Evolutionary conservation across 176 grass and related monocot species (phyloP).

Genomic region (Lolium perenne): DNA sequence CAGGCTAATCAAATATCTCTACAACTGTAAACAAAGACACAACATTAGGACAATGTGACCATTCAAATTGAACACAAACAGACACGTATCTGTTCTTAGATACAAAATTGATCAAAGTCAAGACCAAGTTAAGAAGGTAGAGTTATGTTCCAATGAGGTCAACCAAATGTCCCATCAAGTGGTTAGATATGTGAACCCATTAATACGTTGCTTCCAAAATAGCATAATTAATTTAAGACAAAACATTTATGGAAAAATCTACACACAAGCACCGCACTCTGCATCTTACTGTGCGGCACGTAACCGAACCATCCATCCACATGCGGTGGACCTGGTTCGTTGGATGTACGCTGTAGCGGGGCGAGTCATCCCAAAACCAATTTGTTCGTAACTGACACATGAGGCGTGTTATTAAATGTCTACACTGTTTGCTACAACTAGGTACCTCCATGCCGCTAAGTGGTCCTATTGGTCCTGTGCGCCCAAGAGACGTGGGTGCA

Average conservation of each 20-base stretch:
- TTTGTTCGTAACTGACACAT: too few species aligned
- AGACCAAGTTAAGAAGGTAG: not conserved
- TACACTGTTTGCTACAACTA: too few species aligned
- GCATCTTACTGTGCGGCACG: too few species aligned
- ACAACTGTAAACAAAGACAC: slow-evolving; percentile 28
- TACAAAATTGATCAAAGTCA: not conserved
- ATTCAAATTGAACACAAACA: not conserved
- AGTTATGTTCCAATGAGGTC: not conserved
- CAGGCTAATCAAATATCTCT: slow-evolving; percentile 27
- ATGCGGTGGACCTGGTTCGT: too few species aligned
- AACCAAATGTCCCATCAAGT: not conserved
- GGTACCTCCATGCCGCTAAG: too few species aligned
- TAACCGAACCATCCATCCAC: too few species aligned
- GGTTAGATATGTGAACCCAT: not conserved
- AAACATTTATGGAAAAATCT: not conserved
- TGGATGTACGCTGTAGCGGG: too few species aligned
- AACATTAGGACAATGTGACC: not conserved
- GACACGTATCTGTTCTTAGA: not conserved
- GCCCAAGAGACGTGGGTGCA: too few species aligned
- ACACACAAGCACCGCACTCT: too few species aligned
- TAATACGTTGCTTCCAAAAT: not conserved
- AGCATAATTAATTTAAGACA: not conserved
- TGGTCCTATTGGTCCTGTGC: too few species aligned
- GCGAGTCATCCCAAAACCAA: too few species aligned
- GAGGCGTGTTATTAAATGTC: too few species aligned